A percentile compares a stretch with the other conserved stretches of the same genome.
These are phyloP conservation scores for Allantophomopsis cytisporea DNA, from an alignment of 2,329 filamentous ascomycete genomes.

Conservation along the genomic window DNA sequence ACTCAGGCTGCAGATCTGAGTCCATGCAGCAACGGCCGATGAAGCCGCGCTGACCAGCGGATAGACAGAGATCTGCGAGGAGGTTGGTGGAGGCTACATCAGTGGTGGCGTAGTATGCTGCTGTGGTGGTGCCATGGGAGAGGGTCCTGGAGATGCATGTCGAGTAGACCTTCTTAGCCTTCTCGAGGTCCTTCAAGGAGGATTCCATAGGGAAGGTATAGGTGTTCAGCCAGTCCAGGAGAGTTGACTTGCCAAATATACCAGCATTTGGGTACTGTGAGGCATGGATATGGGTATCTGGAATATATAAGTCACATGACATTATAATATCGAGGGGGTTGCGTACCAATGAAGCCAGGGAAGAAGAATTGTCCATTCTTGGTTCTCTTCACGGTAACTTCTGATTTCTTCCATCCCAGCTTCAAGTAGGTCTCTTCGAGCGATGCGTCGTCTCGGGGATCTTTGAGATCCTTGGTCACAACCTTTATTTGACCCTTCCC, in stretches of 20 bases:
- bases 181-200: conserved; percentile 48
- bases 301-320: conserved; percentile 9
- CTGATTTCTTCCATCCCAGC: conserved; percentile 18
- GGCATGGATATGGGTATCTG: conserved; percentile 92
- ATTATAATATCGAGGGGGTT: no score
- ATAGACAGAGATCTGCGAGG: conserved; percentile 71
- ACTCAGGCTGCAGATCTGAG: conserved; percentile 50
- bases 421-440: conserved; percentile 11
- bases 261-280: conserved; percentile 90
- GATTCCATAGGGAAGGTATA: conserved; percentile 93
- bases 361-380: conserved; percentile 60
- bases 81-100: conserved; percentile 83
- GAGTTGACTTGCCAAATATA: conserved; percentile 84
- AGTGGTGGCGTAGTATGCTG: conserved; percentile 88
- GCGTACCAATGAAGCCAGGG: conserved; percentile 64
- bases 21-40: conserved; percentile 97
- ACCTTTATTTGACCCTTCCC: conserved; percentile 33
- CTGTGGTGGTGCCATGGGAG: conserved; percentile 82
- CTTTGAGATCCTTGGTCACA: conserved; percentile 9
- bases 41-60: conserved; percentile 73
- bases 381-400: conserved; percentile 7
- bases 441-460: conserved; percentile 15
- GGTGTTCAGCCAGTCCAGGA: conserved; percentile 83
- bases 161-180: conserved; percentile 60
- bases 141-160: conserved; percentile 70